A percentile compares a stretch with the other conserved stretches of the same genome.
Evolutionary conservation across 768 basidiomycete species (phyloP).

Genomic region (Terana coerulea): DNA sequence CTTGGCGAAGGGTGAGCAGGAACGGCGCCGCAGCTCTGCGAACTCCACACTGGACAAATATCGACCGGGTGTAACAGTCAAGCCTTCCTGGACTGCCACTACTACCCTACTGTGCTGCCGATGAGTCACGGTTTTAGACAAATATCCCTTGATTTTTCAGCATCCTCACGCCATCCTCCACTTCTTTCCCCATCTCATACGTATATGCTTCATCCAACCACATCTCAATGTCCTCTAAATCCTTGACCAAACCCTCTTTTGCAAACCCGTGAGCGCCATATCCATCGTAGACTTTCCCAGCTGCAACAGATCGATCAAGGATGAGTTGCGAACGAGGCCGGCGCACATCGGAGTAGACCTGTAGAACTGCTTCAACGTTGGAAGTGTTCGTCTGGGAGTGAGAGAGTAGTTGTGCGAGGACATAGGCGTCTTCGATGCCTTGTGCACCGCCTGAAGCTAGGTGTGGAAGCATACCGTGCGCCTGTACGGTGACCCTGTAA

Average conservation of each 20-base stretch:
- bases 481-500: too few species aligned
- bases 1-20: too few species aligned
- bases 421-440: conserved; percentile 9
- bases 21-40: too few species aligned
- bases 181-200: conserved; percentile 6
- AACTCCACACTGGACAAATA: too few species aligned
- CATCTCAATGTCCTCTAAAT: background rate
- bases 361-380: conserved; percentile 12
- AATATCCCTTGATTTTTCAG: background rate
- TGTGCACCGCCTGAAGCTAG: conserved; percentile 13
- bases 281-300: conserved; percentile 2
- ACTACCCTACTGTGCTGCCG: too few species aligned
- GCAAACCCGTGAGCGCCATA: conserved; percentile 3
- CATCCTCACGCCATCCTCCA: background rate
- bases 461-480: conserved; percentile 14
- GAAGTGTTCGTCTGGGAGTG: background rate
- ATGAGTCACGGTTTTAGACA: too few species aligned
- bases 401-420: conserved; percentile 9
- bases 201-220: conserved; percentile 3
- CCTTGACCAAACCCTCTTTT: conserved; percentile 5
- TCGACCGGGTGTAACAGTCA: too few species aligned
- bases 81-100: too few species aligned
- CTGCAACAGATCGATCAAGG: conserved; percentile 1
- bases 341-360: conserved; percentile 7
- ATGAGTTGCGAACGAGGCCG: conserved; percentile 10